Base-by-base conservation (phyloP, 106 monocot genomes). In the Acorus gramineus region DNA sequence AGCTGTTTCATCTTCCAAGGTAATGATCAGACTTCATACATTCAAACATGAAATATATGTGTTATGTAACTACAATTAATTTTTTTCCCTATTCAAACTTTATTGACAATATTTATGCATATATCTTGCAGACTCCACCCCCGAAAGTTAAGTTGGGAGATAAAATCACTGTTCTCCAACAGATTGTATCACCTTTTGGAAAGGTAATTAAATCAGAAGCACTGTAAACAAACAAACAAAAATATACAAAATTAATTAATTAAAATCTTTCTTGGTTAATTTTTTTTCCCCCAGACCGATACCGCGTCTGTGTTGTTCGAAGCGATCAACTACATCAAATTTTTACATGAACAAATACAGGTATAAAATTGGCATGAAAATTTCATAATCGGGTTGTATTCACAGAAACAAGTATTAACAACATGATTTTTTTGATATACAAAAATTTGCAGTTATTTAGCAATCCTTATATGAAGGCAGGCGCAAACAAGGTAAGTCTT, bases 101-200 rank as follows among this genome's bases (percentile, higher is more conserved):
- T 28, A 28, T 28, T 28, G 28, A 28, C 28, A 28, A 28, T 28
- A 28, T 28, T 28, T 28, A 28, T 28, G 28, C n/a, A n/a, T n/a
- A n/a, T 28, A 28, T 28, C 28, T 28, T 28, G 28, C 75, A 84
- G 95, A 43, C 71, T 57, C 95, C 87, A 65, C 78, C 70, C 14
- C 86, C 95, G 65, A 96, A 85, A 79, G 87, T 87, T 3, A 96
- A 87, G 72, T 55, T 90, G 56, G 78, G 65, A 58, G 95, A 96
- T 6, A 90, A 68, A 62, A 90, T 96, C 60, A 87, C 80, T 56
- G 81, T 87, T 9, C 80, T 96, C 4, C 95, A 96, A 52, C 90
- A 87, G 67, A 71, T 96, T 49, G 95, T 96, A 14, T 90, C 95
- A 50, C 95, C 95, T 59, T 96, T 90, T 66, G 95, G 95, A 14